Conservation (phyloP, 2,329 filamentous ascomycete genomes). For the Sporothrix luriei region DNA sequence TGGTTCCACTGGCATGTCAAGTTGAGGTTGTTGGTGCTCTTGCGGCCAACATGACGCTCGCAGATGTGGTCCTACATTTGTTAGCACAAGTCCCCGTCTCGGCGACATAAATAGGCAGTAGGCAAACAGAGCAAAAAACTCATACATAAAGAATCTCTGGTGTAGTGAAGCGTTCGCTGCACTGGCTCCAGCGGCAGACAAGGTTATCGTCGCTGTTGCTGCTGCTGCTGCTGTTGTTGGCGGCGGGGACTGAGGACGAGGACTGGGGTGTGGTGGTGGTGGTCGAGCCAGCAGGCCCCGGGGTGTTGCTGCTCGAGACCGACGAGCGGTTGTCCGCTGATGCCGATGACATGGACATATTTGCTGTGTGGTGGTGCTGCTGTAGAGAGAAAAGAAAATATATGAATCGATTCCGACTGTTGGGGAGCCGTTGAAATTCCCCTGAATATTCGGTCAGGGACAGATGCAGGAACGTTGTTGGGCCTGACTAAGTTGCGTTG, state of each 20-base stretch:
- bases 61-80: conserved; percentile 84
- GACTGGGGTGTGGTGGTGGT: conserved; percentile 45
- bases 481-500: conserved; percentile 2
- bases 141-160: conserved; percentile 63
- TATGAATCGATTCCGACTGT: background rate
- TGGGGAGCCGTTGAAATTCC: conserved; percentile 1
- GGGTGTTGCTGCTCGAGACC: conserved; percentile 56
- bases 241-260: conserved; percentile 26
- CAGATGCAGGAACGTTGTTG: conserved; percentile 15
- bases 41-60: conserved; percentile 96
- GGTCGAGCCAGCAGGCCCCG: conserved; percentile 54
- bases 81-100: background rate
- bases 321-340: conserved; percentile 40
- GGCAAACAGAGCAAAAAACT: background rate
- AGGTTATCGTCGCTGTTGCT: conserved; percentile 54
- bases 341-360: conserved; percentile 31
- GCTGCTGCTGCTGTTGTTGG: conserved; percentile 28
- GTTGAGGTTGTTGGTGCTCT: conserved; percentile 98
- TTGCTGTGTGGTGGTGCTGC: background rate
- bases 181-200: conserved; percentile 62
- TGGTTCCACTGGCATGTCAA: conserved; percentile 96
- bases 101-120: background rate
- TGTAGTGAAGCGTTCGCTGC: conserved; percentile 60
- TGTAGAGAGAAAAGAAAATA: background rate
- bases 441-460: conserved; percentile 3